Base-by-base conservation (phyloP, 129 eudicot species). In the Lonicera japonica region DNA sequence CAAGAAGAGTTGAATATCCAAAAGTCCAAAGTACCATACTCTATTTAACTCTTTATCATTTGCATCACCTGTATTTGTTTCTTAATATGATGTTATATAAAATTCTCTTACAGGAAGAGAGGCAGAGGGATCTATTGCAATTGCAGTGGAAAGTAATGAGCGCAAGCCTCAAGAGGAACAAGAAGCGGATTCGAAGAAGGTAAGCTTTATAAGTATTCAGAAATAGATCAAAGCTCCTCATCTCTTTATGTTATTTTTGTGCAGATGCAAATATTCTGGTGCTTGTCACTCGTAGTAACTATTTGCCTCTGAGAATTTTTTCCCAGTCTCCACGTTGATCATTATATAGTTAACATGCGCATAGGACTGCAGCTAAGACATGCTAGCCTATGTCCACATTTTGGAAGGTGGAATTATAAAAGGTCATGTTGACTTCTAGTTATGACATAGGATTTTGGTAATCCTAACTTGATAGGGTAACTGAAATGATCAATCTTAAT, bases 121-220 rank as follows among this genome's bases (percentile, higher is more conserved):
- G 84, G 72, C 97, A 91, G 75, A 82, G 83, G 74, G 90, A 95
- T 40, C 59, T 84, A 66, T 54, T 91, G 68, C 96, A 91, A 79
- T 58, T 91, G 80, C 96, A 87, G 55, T 87, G 86, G 91, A 84
- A 83, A 77, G 98, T 84, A 61, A 91, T 87, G 96, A 50, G 95
- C 54, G 95, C 63, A 75, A 77, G 63, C 94, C 85, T 18, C 80
- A 77, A 77, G 90, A 91, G 56, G 95, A 91, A 60, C 89, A 90
- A 69, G 97, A 91, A 87, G 95, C 73, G 57, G 83, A 77, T 66
- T 91, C 95, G 24, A 84, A 82, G 70, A 87, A 79, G 97, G 97
- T 80, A 23, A 60, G 58, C 54, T 54, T 25, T 1, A 10, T 15
- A 23, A 0, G 16, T 57, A 16, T 64, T 13, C 1, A 24, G 14